Evolutionary conservation across 2,329 filamentous ascomycete species (phyloP).

Genomic region (Fusarium sp.): DNA sequence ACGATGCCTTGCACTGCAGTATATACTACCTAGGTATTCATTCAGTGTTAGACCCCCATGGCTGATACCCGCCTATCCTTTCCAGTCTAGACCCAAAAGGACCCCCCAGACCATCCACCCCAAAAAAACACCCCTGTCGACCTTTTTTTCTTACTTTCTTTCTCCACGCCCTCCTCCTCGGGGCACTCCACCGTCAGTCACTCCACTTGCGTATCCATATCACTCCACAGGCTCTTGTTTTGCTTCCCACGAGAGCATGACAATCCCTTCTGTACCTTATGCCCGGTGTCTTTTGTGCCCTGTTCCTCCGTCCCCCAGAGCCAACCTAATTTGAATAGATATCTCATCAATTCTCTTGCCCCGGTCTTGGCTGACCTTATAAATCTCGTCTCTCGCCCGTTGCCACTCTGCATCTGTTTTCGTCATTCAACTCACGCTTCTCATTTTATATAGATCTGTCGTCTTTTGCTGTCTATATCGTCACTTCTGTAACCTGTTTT

Average conservation of each 20-base stretch:
- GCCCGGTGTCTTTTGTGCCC: conserved; percentile 12
- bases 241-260: conserved; percentile 1
- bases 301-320: conserved; percentile 21
- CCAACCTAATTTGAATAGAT: conserved; percentile 29
- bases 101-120: conserved; percentile 22
- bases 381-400: conserved; percentile 39
- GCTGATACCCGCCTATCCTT: conserved; percentile 15
- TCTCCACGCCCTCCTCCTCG: conserved; percentile 35
- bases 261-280: conserved; percentile 1
- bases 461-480: not conserved
- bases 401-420: conserved; percentile 2
- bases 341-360: conserved; percentile 27
- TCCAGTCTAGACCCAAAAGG: conserved; percentile 29
- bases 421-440: conserved; percentile 6
- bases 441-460: not conserved
- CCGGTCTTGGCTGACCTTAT: conserved; percentile 37
- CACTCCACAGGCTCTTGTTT: conserved; percentile 20
- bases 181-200: conserved; percentile 41
- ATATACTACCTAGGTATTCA: no score
- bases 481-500: not conserved
- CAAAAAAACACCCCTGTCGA: conserved; percentile 20
- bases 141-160: conserved; percentile 2
- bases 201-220: conserved; percentile 37
- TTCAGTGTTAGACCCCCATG: conserved; percentile 12
- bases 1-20: conserved; percentile 2